These are phyloP conservation scores for Craterostigma plantagineum DNA, from an alignment of 257 asterid species.

Conservation along the genomic window DNA sequence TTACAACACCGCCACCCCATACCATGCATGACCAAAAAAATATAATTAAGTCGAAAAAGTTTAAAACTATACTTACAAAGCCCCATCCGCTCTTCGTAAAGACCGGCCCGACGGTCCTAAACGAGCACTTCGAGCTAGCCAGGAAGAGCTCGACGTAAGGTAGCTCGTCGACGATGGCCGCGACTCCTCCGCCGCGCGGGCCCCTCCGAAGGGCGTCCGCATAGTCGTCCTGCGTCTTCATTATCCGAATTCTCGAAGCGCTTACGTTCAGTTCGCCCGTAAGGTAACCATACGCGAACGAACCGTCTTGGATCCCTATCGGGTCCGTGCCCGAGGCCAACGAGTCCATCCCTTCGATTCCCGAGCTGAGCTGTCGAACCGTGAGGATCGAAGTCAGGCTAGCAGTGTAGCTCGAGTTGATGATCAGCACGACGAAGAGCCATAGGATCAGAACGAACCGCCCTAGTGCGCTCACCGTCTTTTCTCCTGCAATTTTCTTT, in stretches of 20 bases:
- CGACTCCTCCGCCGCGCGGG: conserved; percentile 66
- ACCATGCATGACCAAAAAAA: too few relatives aligned
- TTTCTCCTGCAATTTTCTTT: conserved; percentile 94
- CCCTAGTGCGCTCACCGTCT: conserved; percentile 81
- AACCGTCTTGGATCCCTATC: conserved; percentile 83
- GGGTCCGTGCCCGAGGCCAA: conserved; percentile 56
- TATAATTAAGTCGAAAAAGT: too few relatives aligned
- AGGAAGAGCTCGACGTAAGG: conserved; percentile 69
- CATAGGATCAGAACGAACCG: conserved; percentile 68
- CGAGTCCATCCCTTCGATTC: conserved; percentile 63
- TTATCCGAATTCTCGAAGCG: conserved; percentile 39
- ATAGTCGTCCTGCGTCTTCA: conserved; percentile 59
- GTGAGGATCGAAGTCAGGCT: conserved; percentile 95
- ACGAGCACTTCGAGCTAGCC: conserved; percentile 47
- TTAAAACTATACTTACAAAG: conserved; percentile 83
- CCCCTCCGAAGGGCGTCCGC: conserved; percentile 31
- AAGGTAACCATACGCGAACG: conserved; percentile 63
- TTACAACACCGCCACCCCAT: too few relatives aligned
- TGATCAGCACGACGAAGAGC: conserved; percentile 86
- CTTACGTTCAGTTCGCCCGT: conserved; percentile 40
- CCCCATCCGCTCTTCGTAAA: conserved; percentile 98
- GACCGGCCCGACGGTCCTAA: conserved; percentile 59
- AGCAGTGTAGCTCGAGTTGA: conserved; percentile 94
- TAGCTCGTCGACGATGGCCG: conserved; percentile 84
- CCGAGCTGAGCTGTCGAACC: conserved; percentile 58